Conservation (phyloP, 2,329 filamentous ascomycete species). For the Talaromyces sp. region DNA sequence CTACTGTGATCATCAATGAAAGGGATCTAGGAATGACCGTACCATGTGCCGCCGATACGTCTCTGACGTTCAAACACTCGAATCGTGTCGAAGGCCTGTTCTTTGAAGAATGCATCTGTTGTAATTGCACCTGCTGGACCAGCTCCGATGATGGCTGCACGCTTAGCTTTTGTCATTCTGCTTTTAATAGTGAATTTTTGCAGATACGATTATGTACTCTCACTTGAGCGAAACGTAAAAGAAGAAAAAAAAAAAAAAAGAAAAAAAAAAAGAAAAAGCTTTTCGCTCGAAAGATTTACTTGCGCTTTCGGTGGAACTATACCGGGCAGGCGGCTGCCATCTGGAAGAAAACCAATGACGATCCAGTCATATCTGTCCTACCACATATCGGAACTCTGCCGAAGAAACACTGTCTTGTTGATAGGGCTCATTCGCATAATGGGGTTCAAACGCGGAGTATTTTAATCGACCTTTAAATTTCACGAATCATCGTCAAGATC, state of each 20-base stretch:
- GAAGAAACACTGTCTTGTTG: too few relatives aligned
- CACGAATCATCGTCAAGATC: neutral
- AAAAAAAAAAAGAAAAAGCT: neutral
- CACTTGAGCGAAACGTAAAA: neutral
- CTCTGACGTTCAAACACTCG: slow-evolving; percentile 37
- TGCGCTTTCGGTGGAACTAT: too few relatives aligned
- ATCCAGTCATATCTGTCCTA: too few relatives aligned
- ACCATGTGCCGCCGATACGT: slow-evolving; percentile 36
- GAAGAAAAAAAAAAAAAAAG: neutral
- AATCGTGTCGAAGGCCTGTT: slow-evolving; percentile 35
- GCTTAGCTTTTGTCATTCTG: neutral
- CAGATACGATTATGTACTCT: too few relatives aligned
- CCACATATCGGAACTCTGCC: too few relatives aligned
- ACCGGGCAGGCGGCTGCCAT: too few relatives aligned
- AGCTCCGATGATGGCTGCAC: slow-evolving; percentile 24
- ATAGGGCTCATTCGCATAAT: too few relatives aligned
- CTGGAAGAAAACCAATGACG: too few relatives aligned
- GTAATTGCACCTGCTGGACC: slow-evolving; percentile 35
- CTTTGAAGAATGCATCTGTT: slow-evolving; percentile 32
- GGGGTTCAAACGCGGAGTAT: too few relatives aligned
- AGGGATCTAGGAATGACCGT: slow-evolving; percentile 10
- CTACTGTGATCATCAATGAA: neutral
- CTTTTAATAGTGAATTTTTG: too few relatives aligned
- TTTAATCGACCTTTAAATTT: too few relatives aligned
- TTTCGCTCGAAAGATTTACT: too few relatives aligned